These are phyloP conservation scores for Quercus tomentella DNA, from an alignment of 331 rosid species.

Conservation along the genomic window DNA sequence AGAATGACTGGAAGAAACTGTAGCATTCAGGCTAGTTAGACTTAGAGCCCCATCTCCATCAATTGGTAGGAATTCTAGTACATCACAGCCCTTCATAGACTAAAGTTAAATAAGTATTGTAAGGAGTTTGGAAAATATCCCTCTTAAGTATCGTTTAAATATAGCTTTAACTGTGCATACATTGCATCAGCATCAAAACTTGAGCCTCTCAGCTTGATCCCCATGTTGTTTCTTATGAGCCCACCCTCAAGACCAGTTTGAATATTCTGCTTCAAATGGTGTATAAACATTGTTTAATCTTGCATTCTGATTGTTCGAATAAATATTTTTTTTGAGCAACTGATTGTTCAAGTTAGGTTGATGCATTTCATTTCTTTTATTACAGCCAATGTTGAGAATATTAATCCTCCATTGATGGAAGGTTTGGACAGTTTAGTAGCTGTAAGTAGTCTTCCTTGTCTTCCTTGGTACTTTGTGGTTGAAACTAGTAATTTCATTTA, in stretches of 20 bases:
- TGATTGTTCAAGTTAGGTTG: not conserved
- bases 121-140: not conserved
- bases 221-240: not conserved
- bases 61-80: not conserved
- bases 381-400: conserved; percentile 60
- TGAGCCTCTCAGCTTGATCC: not conserved
- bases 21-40: too few relatives aligned
- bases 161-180: not conserved
- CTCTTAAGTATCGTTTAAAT: not conserved
- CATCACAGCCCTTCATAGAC: not conserved
- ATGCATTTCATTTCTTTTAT: conserved; percentile 13
- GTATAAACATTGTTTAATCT: not conserved
- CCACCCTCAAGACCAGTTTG: not conserved
- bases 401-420: conserved; percentile 66
- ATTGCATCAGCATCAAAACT: not conserved
- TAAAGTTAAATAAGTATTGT: not conserved
- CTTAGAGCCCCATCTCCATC: too few relatives aligned
- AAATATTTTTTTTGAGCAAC: too few relatives aligned
- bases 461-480: not conserved
- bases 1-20: too few relatives aligned
- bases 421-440: conserved; percentile 60
- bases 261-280: not conserved
- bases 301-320: not conserved
- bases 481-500: not conserved
- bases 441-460: conserved; percentile 42